phyloP scores from a whole-genome alignment of 2,329 filamentous ascomycete genomes.

The Verticillium klebahnii region DNA sequence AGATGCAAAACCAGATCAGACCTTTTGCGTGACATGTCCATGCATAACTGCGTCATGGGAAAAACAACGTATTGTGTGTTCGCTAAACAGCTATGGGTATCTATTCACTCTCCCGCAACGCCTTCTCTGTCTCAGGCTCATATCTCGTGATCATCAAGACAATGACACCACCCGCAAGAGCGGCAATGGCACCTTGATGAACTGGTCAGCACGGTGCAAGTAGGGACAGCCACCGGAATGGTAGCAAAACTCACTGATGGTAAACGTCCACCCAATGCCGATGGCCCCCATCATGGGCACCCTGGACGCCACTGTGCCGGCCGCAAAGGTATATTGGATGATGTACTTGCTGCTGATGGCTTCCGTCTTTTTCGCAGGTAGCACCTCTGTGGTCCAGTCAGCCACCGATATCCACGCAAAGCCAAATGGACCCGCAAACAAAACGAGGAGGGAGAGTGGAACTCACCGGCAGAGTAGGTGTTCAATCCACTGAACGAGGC shows the following conservation, averaged over 20 bases:
- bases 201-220: background rate
- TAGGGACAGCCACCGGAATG: background rate
- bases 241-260: slow-evolving; percentile 21
- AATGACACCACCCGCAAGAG: background rate
- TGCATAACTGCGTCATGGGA: no score
- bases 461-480: slow-evolving; percentile 31
- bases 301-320: slow-evolving; percentile 45
- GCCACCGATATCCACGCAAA: background rate
- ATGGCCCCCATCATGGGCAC: slow-evolving; percentile 46
- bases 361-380: slow-evolving; percentile 9
- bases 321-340: slow-evolving; percentile 13
- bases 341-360: slow-evolving; percentile 15
- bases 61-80: no score
- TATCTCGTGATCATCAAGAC: slow-evolving; percentile 1
- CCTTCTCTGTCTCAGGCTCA: slow-evolving; percentile 2
- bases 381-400: slow-evolving; percentile 8
- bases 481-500: slow-evolving; percentile 32
- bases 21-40: no score
- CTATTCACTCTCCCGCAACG: background rate
- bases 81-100: background rate
- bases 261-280: slow-evolving; percentile 48
- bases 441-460: background rate
- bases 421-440: background rate
- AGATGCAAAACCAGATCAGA: no score
- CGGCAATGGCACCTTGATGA: slow-evolving; percentile 4